Conservation (phyloP, 2,329 filamentous ascomycete species). For the Aspergillus sp. region DNA sequence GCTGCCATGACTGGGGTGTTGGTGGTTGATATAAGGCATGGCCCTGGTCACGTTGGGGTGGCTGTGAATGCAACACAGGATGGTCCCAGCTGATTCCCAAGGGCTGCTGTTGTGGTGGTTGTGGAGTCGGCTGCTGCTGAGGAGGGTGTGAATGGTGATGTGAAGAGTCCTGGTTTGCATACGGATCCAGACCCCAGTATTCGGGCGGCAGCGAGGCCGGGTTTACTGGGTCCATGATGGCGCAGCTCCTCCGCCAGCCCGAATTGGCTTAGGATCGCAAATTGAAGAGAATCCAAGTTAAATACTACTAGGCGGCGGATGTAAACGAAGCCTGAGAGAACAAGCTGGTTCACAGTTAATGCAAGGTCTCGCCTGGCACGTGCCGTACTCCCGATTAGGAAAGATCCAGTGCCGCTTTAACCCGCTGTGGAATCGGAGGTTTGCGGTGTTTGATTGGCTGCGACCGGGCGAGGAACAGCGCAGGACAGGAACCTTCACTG, state of each 20-base stretch:
- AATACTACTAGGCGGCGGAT: constrained; percentile 7
- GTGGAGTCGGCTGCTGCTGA: constrained; percentile 20
- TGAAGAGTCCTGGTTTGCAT: constrained; percentile 24
- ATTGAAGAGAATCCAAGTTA: constrained; percentile 5
- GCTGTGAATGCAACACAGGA: constrained; percentile 33
- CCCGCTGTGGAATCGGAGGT: constrained; percentile 1
- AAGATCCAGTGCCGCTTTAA: constrained; percentile 16
- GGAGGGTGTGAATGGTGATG: constrained; percentile 27
- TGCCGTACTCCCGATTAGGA: constrained; percentile 16
- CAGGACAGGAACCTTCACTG: constrained; percentile 8
- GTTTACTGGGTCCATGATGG: constrained; percentile 35
- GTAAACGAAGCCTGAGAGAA: not conserved
- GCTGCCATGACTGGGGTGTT: constrained; percentile 34
- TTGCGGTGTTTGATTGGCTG: constrained; percentile 13
- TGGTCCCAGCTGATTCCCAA: constrained; percentile 39
- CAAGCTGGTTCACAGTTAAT: constrained; percentile 6
- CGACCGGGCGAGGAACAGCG: not conserved
- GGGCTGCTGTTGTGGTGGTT: constrained; percentile 24
- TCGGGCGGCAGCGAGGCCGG: constrained; percentile 30
- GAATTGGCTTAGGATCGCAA: constrained; percentile 1
- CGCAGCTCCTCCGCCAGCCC: constrained; percentile 12
- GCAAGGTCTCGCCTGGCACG: constrained; percentile 22
- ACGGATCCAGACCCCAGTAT: constrained; percentile 42
- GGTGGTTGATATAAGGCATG: constrained; percentile 33
- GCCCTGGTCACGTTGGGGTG: constrained; percentile 25